Percentiles rank a stretch among this genome's conserved stretches.
Conservation (phyloP, 2,329 filamentous ascomycete species). For the Fusarium chaquense region DNA sequence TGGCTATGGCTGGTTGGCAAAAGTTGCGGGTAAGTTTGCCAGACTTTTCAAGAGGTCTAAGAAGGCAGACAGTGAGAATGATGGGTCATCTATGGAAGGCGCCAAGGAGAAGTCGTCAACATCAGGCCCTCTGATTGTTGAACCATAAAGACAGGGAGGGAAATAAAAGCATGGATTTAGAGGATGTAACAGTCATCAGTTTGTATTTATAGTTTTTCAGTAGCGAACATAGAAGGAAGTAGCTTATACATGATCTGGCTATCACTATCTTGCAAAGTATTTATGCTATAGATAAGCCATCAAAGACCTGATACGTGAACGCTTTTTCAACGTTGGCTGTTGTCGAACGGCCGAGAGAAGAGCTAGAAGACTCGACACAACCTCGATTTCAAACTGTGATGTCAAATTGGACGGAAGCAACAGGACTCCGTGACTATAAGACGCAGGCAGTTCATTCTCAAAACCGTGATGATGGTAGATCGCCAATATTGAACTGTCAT, state of each 20-base stretch:
- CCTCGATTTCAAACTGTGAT: background rate
- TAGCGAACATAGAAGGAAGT: background rate
- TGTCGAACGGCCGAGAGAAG: background rate
- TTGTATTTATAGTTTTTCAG: background rate
- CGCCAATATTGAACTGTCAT: background rate
- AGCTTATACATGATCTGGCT: background rate
- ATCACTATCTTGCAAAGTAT: background rate
- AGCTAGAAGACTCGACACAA: slow-evolving; percentile 6
- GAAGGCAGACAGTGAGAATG: background rate
- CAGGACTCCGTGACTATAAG: background rate
- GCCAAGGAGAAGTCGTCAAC: slow-evolving; percentile 3
- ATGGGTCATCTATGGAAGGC: background rate
- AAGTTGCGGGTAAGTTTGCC: background rate
- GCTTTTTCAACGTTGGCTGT: background rate
- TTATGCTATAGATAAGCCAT: background rate
- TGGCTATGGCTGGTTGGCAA: background rate
- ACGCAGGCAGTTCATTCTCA: background rate
- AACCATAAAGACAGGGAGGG: background rate
- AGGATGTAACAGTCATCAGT: background rate
- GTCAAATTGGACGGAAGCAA: background rate
- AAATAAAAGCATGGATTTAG: background rate
- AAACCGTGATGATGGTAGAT: slow-evolving; percentile 21
- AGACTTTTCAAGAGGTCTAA: slow-evolving; percentile 9
- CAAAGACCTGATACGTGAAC: background rate
- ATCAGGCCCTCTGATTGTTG: slow-evolving; percentile 8